Conservation (phyloP, 1,139 yeast species). For the Hemisphaericaspora subhashii region DNA sequence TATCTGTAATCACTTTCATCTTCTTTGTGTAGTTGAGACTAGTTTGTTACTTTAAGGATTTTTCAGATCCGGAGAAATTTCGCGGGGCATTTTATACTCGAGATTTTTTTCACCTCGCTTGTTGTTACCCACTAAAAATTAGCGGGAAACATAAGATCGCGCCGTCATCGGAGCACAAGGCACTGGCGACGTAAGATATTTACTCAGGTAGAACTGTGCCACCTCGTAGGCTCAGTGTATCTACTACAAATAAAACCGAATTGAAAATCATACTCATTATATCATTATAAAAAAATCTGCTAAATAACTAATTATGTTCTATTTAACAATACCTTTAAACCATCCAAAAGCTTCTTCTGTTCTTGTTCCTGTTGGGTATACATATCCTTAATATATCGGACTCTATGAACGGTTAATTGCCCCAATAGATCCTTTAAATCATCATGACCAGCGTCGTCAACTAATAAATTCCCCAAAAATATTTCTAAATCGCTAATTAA, state of each 20-base stretch:
- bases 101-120: constrained; percentile 3
- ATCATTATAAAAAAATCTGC: neutral
- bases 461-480: constrained; percentile 20
- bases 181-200: too few species aligned
- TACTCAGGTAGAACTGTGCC: too few species aligned
- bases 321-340: constrained; percentile 5
- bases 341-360: neutral
- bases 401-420: constrained; percentile 4
- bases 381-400: constrained; percentile 5
- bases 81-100: constrained; percentile 1
- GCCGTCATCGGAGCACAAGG: too few species aligned
- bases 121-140: too few species aligned
- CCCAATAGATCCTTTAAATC: constrained; percentile 14
- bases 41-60: neutral
- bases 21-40: neutral
- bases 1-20: constrained; percentile 34
- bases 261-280: neutral
- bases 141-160: too few species aligned
- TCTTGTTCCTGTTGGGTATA: constrained; percentile 2
- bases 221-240: too few species aligned
- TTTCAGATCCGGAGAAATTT: neutral
- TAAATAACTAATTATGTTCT: constrained; percentile 2
- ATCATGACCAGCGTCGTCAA: constrained; percentile 23
- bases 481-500: constrained; percentile 21
- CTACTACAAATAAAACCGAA: too few species aligned